Conservation (phyloP, 2,329 filamentous ascomycete genomes). For the Thelonectria discophora region DNA sequence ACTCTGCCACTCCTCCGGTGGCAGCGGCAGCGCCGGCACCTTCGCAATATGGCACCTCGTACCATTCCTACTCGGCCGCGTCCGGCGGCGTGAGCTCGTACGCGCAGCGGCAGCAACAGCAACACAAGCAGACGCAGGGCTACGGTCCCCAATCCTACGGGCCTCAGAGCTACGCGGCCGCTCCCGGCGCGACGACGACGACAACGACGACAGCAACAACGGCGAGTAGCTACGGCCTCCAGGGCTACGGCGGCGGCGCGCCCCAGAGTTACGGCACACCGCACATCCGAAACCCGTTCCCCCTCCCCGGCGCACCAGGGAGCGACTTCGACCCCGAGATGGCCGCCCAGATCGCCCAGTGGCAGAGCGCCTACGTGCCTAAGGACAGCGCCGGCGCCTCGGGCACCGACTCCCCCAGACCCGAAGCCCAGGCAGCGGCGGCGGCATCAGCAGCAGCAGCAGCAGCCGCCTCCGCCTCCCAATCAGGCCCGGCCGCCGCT, state of each 20-base stretch:
- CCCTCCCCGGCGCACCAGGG: constrained; percentile 61
- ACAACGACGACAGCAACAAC: neutral
- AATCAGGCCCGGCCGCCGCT: constrained; percentile 50
- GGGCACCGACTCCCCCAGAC: constrained; percentile 46
- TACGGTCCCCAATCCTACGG: constrained; percentile 28
- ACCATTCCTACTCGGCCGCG: constrained; percentile 49
- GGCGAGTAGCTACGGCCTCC: constrained; percentile 40
- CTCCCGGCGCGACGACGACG: constrained; percentile 21
- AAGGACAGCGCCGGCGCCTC: constrained; percentile 47
- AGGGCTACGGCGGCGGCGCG: constrained; percentile 35
- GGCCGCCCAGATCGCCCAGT: constrained; percentile 91
- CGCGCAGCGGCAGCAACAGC: constrained; percentile 35
- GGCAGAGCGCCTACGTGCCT: constrained; percentile 86
- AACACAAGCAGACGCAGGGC: constrained; percentile 16
- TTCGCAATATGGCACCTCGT: constrained; percentile 56
- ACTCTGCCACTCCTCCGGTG: constrained; percentile 46
- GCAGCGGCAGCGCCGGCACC: constrained; percentile 42
- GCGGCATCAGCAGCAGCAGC: too few relatives aligned
- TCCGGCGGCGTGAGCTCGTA: constrained; percentile 41
- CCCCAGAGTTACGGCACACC: constrained; percentile 58
- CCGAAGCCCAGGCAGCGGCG: constrained; percentile 44
- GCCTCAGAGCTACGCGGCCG: constrained; percentile 33
- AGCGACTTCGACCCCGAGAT: constrained; percentile 76
- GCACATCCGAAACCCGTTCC: constrained; percentile 84
- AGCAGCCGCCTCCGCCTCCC: constrained; percentile 8